Conservation (phyloP, 805 yeast genomes). For the Kluyveromyces siamensis region DNA sequence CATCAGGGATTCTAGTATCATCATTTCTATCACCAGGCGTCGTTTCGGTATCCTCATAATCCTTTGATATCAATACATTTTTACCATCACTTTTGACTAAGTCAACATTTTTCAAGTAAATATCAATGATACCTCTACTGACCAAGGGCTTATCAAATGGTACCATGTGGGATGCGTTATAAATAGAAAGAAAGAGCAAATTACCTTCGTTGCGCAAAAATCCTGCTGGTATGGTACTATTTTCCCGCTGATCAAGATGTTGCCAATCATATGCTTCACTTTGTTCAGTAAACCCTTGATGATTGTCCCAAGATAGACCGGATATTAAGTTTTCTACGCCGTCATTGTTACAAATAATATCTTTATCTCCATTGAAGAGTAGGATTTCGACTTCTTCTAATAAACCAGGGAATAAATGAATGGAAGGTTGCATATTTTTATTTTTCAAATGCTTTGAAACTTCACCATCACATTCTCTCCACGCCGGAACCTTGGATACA, state of each 20-base stretch:
- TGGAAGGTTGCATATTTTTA: constrained; percentile 46
- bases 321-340: constrained; percentile 66
- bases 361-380: constrained; percentile 81
- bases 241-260: constrained; percentile 24
- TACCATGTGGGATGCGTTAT: constrained; percentile 86
- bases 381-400: constrained; percentile 51
- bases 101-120: constrained; percentile 38
- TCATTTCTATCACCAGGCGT: constrained; percentile 6
- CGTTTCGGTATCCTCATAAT: not conserved
- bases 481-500: constrained; percentile 30
- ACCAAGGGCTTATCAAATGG: constrained; percentile 71
- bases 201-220: constrained; percentile 50
- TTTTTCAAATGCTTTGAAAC: constrained; percentile 51
- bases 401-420: constrained; percentile 57
- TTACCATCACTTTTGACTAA: constrained; percentile 46
- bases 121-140: constrained; percentile 63
- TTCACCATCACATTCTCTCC: constrained; percentile 71
- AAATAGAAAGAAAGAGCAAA: constrained; percentile 65
- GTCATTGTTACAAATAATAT: constrained; percentile 74
- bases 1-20: constrained; percentile 7
- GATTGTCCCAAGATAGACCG: constrained; percentile 57
- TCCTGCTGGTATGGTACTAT: constrained; percentile 31
- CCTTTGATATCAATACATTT: constrained; percentile 1
- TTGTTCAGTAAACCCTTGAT: constrained; percentile 26
- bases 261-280: constrained; percentile 35